Evolutionary conservation across 371 early-diverging fungal genomes (phyloP).

Genomic region (Funneliformis caledonium): DNA sequence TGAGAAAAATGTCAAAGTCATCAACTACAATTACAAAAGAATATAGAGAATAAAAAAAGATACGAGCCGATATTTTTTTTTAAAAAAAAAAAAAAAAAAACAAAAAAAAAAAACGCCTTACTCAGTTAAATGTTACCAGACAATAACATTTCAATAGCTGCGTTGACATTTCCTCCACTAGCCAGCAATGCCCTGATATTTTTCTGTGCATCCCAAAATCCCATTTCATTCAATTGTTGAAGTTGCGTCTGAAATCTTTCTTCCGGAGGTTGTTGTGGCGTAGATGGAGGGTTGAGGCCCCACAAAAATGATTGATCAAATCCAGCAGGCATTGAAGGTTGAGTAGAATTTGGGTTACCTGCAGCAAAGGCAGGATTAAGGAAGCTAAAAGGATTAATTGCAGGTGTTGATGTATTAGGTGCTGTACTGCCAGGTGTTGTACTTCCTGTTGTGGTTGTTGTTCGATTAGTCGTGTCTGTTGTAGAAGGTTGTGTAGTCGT

Average conservation of each 20-base stretch:
- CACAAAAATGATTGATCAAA: conserved; percentile 50
- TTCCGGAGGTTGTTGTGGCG: conserved; percentile 77
- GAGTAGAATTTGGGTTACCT: conserved; percentile 46
- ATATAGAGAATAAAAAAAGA: too few species aligned
- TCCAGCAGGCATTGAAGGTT: conserved; percentile 46
- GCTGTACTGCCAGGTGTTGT: background rate
- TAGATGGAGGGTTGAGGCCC: conserved; percentile 48
- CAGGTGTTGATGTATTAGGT: conserved; percentile 25
- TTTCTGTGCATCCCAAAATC: conserved; percentile 87
- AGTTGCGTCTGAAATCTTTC: conserved; percentile 90
- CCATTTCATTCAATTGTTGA: conserved; percentile 96
- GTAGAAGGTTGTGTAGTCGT: conserved; percentile 26
- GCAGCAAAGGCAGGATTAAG: conserved; percentile 52
- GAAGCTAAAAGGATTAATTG: conserved; percentile 51
- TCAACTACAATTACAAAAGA: too few species aligned
- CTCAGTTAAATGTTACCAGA: background rate
- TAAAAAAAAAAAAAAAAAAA: too few species aligned
- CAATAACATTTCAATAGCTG: conserved; percentile 89
- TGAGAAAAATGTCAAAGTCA: too few species aligned
- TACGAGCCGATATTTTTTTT: too few species aligned
- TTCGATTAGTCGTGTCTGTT: conserved; percentile 43
- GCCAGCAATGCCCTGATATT: conserved; percentile 88
- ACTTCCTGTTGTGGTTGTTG: conserved; percentile 12
- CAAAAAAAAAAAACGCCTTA: background rate
- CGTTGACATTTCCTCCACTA: conserved; percentile 91